These are phyloP conservation scores for Pycnococcus provasolii DNA, from an alignment of 139 green algal genomes.

Conservation along the genomic window DNA sequence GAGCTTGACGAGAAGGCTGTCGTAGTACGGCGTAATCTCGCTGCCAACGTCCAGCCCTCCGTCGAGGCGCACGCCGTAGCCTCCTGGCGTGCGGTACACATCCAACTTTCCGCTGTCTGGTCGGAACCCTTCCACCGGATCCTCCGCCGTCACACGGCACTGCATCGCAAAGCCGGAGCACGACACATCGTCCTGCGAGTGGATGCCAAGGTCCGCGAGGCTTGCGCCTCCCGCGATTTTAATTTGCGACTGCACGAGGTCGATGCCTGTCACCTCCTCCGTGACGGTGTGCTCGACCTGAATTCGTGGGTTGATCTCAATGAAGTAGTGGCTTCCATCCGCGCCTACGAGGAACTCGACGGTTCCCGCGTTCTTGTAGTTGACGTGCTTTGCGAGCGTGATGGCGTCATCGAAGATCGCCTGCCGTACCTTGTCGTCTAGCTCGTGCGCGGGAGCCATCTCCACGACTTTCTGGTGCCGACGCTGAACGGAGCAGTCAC, in stretches of 20 bases:
- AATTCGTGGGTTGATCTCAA: constrained; percentile 93
- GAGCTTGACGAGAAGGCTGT: constrained; percentile 79
- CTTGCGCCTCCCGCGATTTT: constrained; percentile 65
- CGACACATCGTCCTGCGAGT: constrained; percentile 38
- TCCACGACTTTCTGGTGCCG: constrained; percentile 96
- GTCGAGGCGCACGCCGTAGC: constrained; percentile 79
- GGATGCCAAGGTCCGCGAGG: constrained; percentile 57
- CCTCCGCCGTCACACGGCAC: constrained; percentile 85
- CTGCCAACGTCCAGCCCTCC: constrained; percentile 68
- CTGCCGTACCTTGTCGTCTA: constrained; percentile 37
- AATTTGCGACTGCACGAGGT: constrained; percentile 78
- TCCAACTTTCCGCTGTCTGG: constrained; percentile 74
- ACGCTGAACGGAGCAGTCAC: constrained; percentile 93
- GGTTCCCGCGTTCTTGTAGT: constrained; percentile 62
- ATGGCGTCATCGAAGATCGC: constrained; percentile 59
- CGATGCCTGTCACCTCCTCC: constrained; percentile 89
- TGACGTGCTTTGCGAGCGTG: constrained; percentile 46
- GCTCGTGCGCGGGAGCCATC: constrained; percentile 60
- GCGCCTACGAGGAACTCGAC: constrained; percentile 98
- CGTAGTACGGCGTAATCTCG: constrained; percentile 67
- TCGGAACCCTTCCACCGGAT: constrained; percentile 82
- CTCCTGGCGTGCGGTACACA: constrained; percentile 68
- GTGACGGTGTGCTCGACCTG: constrained; percentile 96
- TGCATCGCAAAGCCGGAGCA: constrained; percentile 75
- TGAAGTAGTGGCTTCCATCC: constrained; percentile 71